Conservation (phyloP, 2,329 filamentous ascomycete species). For the Colletotrichum agaves region DNA sequence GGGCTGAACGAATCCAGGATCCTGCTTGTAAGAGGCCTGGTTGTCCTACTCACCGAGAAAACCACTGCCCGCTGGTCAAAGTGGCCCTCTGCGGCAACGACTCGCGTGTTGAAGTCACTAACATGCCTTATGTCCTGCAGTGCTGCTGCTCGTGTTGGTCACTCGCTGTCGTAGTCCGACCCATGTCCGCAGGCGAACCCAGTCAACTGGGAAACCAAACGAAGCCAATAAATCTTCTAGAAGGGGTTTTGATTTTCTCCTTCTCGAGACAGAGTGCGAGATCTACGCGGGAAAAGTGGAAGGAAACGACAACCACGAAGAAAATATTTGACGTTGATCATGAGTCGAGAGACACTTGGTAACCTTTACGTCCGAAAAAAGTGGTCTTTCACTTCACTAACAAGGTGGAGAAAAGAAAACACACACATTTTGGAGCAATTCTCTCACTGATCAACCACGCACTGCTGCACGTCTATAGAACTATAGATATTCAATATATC, state of each 20-base stretch:
- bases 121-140: not conserved
- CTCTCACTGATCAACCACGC: conserved; percentile 11
- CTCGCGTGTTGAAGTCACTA: conserved; percentile 17
- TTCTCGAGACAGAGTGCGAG: not conserved
- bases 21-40: not conserved
- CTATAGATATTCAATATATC: too few relatives aligned
- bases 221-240: conserved; percentile 1
- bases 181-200: not conserved
- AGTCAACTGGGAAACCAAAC: conserved; percentile 1
- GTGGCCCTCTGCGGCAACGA: conserved; percentile 22
- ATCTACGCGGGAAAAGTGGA: not conserved
- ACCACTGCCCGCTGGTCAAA: not conserved
- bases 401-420: not conserved
- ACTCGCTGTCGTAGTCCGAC: not conserved
- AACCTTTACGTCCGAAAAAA: too few relatives aligned
- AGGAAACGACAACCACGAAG: not conserved
- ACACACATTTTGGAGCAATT: not conserved
- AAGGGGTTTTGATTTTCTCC: not conserved
- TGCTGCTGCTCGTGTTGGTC: conserved; percentile 12
- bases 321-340: not conserved
- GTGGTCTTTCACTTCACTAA: not conserved
- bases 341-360: not conserved
- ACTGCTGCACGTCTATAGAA: conserved; percentile 2
- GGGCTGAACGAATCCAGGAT: conserved; percentile 1
- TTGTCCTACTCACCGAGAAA: not conserved